Conservation (phyloP, 1,284 basidiomycete species). For the Apiotrichum domesticum region DNA sequence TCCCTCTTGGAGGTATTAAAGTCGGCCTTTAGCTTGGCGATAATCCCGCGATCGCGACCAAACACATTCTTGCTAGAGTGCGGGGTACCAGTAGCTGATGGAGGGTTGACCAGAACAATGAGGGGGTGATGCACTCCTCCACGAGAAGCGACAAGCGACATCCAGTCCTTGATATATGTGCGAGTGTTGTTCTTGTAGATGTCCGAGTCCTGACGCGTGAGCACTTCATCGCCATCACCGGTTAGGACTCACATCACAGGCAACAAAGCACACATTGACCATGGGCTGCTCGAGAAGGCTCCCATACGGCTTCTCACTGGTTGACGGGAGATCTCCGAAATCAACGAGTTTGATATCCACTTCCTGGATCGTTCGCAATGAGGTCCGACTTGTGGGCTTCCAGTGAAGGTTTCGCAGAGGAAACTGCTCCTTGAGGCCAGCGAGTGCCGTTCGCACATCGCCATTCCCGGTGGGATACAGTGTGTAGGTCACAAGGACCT, state of each 20-base stretch:
- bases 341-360: slow-evolving; percentile 68
- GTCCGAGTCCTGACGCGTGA: slow-evolving; percentile 64
- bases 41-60: slow-evolving; percentile 51
- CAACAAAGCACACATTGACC: slow-evolving; percentile 74
- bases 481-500: slow-evolving; percentile 41
- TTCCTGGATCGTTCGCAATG: slow-evolving; percentile 77
- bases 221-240: too few relatives aligned
- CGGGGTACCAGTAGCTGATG: slow-evolving; percentile 34
- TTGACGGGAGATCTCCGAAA: slow-evolving; percentile 55
- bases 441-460: slow-evolving; percentile 53
- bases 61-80: slow-evolving; percentile 54
- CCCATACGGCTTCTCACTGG: slow-evolving; percentile 50
- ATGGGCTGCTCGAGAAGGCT: slow-evolving; percentile 78
- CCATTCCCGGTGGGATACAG: slow-evolving; percentile 30
- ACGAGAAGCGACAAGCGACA: slow-evolving; percentile 58
- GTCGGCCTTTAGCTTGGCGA: slow-evolving; percentile 88
- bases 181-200: slow-evolving; percentile 68
- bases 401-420: slow-evolving; percentile 86
- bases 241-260: slow-evolving; percentile 65
- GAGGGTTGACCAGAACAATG: slow-evolving; percentile 68
- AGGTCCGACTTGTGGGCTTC: slow-evolving; percentile 65
- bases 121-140: slow-evolving; percentile 78
- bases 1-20: slow-evolving; percentile 87
- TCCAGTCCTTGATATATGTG: slow-evolving; percentile 89
- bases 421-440: slow-evolving; percentile 63